Percentiles rank a stretch among this genome's conserved stretches.
phyloP scores from a whole-genome alignment of 768 basidiomycete genomes.

The Panaeolus cyanescens region DNA sequence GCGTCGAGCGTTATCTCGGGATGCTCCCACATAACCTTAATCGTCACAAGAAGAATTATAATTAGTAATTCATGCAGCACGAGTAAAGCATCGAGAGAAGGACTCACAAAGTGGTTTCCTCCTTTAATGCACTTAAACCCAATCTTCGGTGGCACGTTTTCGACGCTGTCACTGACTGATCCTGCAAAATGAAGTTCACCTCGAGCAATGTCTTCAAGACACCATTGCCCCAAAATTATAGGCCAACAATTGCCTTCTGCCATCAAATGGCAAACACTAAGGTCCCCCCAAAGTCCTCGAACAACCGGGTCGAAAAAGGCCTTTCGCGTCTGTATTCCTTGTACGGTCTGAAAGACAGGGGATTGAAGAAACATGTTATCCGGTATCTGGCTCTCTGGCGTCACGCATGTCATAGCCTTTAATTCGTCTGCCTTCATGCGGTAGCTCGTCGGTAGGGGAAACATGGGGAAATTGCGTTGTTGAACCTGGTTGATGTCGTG shows the following conservation, averaged over 20 bases:
- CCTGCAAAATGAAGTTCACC: too few species aligned
- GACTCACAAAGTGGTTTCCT: not conserved
- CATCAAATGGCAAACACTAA: not conserved
- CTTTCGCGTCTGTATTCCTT: not conserved
- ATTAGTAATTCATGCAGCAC: too few species aligned
- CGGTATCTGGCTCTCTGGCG: not conserved
- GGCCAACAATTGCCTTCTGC: not conserved
- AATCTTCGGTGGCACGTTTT: not conserved
- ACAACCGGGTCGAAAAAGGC: not conserved
- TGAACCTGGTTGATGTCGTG: not conserved
- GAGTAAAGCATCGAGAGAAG: too few species aligned
- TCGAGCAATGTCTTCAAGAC: not conserved
- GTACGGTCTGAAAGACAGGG: not conserved
- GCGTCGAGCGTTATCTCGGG: not conserved
- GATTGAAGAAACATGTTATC: not conserved
- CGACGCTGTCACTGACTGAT: too few species aligned
- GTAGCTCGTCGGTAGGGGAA: not conserved
- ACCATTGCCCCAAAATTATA: not conserved
- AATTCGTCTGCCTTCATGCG: not conserved
- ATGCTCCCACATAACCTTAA: not conserved
- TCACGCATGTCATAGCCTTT: not conserved
- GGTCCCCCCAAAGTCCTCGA: not conserved
- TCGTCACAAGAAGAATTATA: too few species aligned
- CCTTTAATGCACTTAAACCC: not conserved
- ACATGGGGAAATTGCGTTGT: not conserved